Base-by-base conservation (phyloP, 2,329 filamentous ascomycete species). In the Calonectria pseudoturangicola region DNA sequence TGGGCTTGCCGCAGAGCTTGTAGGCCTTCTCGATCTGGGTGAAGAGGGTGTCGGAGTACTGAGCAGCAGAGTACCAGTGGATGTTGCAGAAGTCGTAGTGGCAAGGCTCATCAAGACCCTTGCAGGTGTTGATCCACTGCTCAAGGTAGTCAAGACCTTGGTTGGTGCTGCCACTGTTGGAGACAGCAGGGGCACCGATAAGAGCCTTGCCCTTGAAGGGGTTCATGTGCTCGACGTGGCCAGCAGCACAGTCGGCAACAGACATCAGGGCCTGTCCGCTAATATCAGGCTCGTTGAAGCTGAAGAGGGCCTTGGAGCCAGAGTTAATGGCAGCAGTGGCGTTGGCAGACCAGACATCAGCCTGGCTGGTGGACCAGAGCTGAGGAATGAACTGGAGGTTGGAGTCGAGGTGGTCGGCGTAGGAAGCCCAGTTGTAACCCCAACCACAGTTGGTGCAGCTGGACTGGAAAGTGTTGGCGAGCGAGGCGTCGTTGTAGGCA, bases 241-340 rank as follows among this genome's bases (percentile, higher is more conserved):
- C 83, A 1, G 81, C 47, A n/a, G 90, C 91, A 47, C 91, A 91
- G 2, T 79, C 81, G 7, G 78, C 77, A n/a, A 91, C 85, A 28
- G 83, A 82, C 81, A 93, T 81, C 86, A 92, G 90, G 78, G 91
- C 85, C 84, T 94, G 92, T n/a, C 39, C 39, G 58, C 81, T 81
- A 15, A 88, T 88, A 82, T 95, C 93, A 56, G 91, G 91, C 87
- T 95, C 93, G 88, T 95, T 95, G 89, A 93, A 94, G 82, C 88
- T 88, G 80, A 94, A 88, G 68, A 94, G 82, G 77, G 88, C 86
- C 74, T 86, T 89, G 75, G 88, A 84, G 69, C 92, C 92, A 15
- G 81, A 81, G 64, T 82, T 77, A 73, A 93, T 88, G 73, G 90
- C 89, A 18, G 82, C 80, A 66, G 87, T 81, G 56, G 88, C 91